Evolutionary conservation across 495 filamentous ascomycete genomes (phyloP).

Genomic region (Corynascus novoguineensis): DNA sequence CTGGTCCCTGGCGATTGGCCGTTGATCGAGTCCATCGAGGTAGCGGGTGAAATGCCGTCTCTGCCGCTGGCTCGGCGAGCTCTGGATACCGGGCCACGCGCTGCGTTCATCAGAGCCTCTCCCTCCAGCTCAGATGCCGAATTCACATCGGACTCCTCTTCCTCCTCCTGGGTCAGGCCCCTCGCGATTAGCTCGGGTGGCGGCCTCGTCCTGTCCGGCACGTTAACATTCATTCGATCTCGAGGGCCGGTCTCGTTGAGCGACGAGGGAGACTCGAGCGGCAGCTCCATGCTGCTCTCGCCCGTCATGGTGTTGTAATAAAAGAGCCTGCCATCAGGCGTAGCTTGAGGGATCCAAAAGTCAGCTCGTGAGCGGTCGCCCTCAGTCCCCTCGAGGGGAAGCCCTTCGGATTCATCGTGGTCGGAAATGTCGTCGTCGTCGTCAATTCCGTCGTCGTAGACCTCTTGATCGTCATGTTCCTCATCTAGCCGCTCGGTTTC

Average conservation of each 20-base stretch:
- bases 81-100: slow-evolving; percentile 40
- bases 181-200: slow-evolving; percentile 89
- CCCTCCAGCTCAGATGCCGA: slow-evolving; percentile 84
- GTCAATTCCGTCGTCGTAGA: slow-evolving; percentile 38
- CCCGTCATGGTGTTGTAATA: slow-evolving; percentile 98
- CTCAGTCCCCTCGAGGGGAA: slow-evolving; percentile 65
- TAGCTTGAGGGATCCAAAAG: slow-evolving; percentile 98
- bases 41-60: slow-evolving; percentile 78
- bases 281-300: slow-evolving; percentile 86
- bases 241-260: slow-evolving; percentile 76
- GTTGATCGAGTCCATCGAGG: slow-evolving; percentile 84
- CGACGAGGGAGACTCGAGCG: slow-evolving; percentile 81
- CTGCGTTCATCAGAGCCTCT: slow-evolving; percentile 46
- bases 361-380: slow-evolving; percentile 78
- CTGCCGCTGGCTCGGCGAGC: slow-evolving; percentile 56
- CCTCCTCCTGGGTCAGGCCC: slow-evolving; percentile 77
- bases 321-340: slow-evolving; percentile 86
- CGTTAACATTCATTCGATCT: slow-evolving; percentile 78
- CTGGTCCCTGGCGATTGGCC: slow-evolving; percentile 47
- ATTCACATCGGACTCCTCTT: slow-evolving; percentile 66
- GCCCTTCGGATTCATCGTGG: slow-evolving; percentile 47
- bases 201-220: slow-evolving; percentile 84
- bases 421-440: slow-evolving; percentile 30
- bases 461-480: slow-evolving; percentile 51
- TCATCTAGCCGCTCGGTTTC: slow-evolving; percentile 68